Percentiles rank a stretch among this genome's conserved stretches.
phyloP scores from a whole-genome alignment of 1,284 basidiomycete genomes.

The Cerioporus squamosus region DNA sequence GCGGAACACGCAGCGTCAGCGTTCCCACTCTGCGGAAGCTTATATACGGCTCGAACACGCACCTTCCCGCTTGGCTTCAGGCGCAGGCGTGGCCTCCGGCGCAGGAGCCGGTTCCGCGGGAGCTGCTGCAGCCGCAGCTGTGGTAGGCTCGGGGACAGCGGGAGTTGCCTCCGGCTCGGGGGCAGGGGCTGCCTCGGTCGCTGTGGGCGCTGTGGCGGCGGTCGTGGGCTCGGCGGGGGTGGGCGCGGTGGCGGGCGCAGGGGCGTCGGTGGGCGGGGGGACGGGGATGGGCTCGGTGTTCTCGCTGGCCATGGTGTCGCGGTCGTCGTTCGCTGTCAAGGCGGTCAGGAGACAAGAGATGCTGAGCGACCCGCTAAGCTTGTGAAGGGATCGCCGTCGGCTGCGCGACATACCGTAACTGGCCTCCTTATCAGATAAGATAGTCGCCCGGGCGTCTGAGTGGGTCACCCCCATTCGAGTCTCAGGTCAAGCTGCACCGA shows the following conservation, averaged over 20 bases:
- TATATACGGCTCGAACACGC: not conserved
- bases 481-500: too few relatives aligned
- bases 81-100: slow-evolving; percentile 2
- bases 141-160: not conserved
- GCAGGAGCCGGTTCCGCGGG: not conserved
- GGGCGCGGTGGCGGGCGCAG: not conserved
- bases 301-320: slow-evolving; percentile 14
- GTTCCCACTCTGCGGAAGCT: not conserved
- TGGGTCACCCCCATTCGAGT: too few relatives aligned
- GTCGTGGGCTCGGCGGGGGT: slow-evolving; percentile 1
- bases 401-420: too few relatives aligned
- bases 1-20: not conserved
- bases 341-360: not conserved
- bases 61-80: slow-evolving; percentile 2
- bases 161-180: not conserved
- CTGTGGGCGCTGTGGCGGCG: not conserved
- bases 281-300: slow-evolving; percentile 11
- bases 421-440: too few relatives aligned
- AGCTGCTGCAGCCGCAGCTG: not conserved
- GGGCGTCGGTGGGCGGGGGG: slow-evolving; percentile 2
- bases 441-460: too few relatives aligned
- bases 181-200: not conserved
- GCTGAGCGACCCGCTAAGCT: not conserved
- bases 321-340: not conserved
- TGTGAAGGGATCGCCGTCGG: too few relatives aligned